Percentiles rank a stretch among this genome's conserved stretches.
Conservation (phyloP, 306 rosid species). For the Vigna hirtella region DNA sequence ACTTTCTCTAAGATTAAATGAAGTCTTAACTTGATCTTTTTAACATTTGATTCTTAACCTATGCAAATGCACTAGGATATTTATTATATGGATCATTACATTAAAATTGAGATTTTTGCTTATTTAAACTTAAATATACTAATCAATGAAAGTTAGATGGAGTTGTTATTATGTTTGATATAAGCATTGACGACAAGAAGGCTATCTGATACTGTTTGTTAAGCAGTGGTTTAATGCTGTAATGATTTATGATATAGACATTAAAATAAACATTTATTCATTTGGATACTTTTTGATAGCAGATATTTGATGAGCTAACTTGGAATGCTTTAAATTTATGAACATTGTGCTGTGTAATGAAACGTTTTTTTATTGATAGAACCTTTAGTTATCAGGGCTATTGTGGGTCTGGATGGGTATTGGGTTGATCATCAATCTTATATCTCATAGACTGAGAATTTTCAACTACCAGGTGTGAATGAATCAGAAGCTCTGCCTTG, state of each 20-base stretch:
- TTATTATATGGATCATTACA: neutral
- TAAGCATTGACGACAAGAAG: constrained; percentile 9
- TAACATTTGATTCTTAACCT: neutral
- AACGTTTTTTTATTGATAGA: constrained; percentile 30
- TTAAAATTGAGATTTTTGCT: constrained; percentile 8
- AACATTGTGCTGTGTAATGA: neutral
- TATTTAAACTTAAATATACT: constrained; percentile 1
- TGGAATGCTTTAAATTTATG: constrained; percentile 22
- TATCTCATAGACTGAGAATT: constrained; percentile 55
- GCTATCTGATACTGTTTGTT: constrained; percentile 7
- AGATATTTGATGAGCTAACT: constrained; percentile 19
- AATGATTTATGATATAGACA: constrained; percentile 1
- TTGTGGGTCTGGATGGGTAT: constrained; percentile 51
- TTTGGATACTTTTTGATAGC: neutral
- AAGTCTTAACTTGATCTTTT: neutral
- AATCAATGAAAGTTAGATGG: constrained; percentile 4
- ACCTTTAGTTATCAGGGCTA: constrained; percentile 49
- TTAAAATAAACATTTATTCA: neutral
- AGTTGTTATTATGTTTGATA: neutral
- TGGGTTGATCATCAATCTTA: constrained; percentile 57
- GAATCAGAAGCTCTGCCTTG: constrained; percentile 62
- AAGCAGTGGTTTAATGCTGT: neutral
- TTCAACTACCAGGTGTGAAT: constrained; percentile 57
- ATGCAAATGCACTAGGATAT: neutral
- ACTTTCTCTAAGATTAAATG: neutral